Evolutionary conservation across 495 filamentous ascomycete species (phyloP).

Genomic region (Xylaria flabelliformis): DNA sequence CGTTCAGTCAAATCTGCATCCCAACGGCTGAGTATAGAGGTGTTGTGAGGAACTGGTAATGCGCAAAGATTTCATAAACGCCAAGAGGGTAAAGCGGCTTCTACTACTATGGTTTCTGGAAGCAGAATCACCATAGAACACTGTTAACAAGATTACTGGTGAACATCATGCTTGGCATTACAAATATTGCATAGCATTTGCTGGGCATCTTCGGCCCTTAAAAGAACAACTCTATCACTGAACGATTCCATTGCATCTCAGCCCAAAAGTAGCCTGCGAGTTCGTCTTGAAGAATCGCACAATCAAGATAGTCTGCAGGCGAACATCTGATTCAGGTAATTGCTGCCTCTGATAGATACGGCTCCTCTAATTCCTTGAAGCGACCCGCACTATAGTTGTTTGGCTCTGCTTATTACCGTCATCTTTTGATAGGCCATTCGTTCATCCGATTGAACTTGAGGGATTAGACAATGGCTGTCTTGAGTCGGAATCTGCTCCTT

Average conservation of each 20-base stretch:
- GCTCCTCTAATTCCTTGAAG: neutral
- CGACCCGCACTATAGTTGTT: neutral
- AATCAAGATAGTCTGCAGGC: neutral
- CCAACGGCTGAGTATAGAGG: neutral
- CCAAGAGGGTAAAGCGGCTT: neutral
- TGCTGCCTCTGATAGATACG: neutral
- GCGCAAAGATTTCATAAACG: neutral
- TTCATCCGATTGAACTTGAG: neutral
- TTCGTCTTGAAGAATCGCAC: neutral
- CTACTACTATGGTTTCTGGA: neutral
- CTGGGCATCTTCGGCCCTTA: no score
- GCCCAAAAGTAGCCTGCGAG: neutral
- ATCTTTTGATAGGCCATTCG: neutral
- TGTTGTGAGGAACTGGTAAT: neutral
- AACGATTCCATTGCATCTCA: neutral
- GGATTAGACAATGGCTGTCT: slow-evolving; percentile 9
- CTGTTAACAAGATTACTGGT: neutral
- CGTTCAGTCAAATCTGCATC: neutral
- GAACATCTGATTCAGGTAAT: neutral
- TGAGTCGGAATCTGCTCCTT: slow-evolving; percentile 14
- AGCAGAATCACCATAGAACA: neutral
- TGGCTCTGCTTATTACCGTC: neutral
- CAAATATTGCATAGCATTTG: neutral
- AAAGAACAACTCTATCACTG: no score
- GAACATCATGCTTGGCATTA: neutral